Evolutionary conservation across 805 yeast species (phyloP).

Genomic region (Soucietia sequanensis): DNA sequence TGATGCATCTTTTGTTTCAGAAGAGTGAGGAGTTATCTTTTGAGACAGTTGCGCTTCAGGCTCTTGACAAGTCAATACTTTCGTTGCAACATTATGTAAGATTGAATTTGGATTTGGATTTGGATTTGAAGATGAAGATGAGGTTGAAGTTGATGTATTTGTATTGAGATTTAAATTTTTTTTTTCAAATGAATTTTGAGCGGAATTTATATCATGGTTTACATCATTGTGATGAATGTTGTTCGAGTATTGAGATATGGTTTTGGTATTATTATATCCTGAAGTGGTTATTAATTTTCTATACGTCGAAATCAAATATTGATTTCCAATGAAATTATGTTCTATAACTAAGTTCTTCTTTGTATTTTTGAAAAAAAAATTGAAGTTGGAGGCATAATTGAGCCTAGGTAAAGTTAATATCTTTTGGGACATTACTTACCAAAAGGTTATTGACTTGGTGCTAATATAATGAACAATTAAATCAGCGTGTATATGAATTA

Average conservation of each 20-base stretch:
- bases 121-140: conserved; percentile 1
- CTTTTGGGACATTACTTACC: conserved; percentile 2
- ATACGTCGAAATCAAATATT: conserved; percentile 14
- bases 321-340: conserved; percentile 36
- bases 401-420: conserved; percentile 17
- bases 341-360: conserved; percentile 25
- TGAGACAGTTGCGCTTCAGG: conserved; percentile 26
- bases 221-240: too few relatives aligned
- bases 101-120: conserved; percentile 9
- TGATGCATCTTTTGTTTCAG: conserved; percentile 30
- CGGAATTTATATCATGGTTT: too few relatives aligned
- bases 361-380: conserved; percentile 37
- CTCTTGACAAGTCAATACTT: conserved; percentile 46
- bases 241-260: neutral
- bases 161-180: conserved; percentile 1
- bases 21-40: conserved; percentile 11
- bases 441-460: too few relatives aligned
- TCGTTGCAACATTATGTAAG: conserved; percentile 41
- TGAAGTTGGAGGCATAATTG: conserved; percentile 25
- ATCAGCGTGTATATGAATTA: too few relatives aligned
- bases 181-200: too few relatives aligned
- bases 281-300: conserved; percentile 8
- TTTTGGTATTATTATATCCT: conserved; percentile 2
- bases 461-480: too few relatives aligned
- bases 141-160: conserved; percentile 2